Base-by-base conservation (phyloP, 2,329 filamentous ascomycete genomes). In the Diaporthe citriasiana region DNA sequence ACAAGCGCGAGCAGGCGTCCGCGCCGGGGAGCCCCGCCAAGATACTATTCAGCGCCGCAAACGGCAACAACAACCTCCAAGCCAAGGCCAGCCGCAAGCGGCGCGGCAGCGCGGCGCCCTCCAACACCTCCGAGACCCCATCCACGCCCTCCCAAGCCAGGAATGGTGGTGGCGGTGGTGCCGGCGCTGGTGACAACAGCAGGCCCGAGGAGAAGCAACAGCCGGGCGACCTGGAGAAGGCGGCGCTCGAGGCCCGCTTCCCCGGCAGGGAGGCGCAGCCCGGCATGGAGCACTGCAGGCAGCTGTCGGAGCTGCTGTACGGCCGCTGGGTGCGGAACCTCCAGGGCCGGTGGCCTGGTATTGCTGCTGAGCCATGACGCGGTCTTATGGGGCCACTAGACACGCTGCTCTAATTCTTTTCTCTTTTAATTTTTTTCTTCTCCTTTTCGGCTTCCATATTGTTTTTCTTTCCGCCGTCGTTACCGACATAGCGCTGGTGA, bases 251-350 rank as follows among this genome's bases (percentile, higher is more conserved):
- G 77, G 83, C 86, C 22, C 89, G 87, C 78, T 90, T 89, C 71
- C 89, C 89, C 1, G 89, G 89, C 1, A 86, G 87, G 51, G 85
- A 88, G 70, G 80, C 88, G 2, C 83, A 84, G 60, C 89, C 91
- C 1, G 96, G 95, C 2, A 96, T 98, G 94, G 95, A 98, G 83
- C 96, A 98, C 83, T 94, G 93, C 77, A 94, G 95, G 80, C 91
- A 97, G 81, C 87, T 98, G 50, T 94, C 94, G 1, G 95, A 98
- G 82, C 94, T 97, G 27, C 89, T 99, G 27, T 98, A 98, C 84
- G 91, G 92, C 22, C 90, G 96, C 56, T 99, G 97, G 97, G 91
- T 93, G 3, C 94, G 97, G 74, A 95, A 95, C 1, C 85, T 98
- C 78, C 91, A 92, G 76, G 88, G 90, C 71, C 87, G 93, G 72